Conservation (phyloP, 805 yeast genomes). For the Sungouiozyma intestinalis region DNA sequence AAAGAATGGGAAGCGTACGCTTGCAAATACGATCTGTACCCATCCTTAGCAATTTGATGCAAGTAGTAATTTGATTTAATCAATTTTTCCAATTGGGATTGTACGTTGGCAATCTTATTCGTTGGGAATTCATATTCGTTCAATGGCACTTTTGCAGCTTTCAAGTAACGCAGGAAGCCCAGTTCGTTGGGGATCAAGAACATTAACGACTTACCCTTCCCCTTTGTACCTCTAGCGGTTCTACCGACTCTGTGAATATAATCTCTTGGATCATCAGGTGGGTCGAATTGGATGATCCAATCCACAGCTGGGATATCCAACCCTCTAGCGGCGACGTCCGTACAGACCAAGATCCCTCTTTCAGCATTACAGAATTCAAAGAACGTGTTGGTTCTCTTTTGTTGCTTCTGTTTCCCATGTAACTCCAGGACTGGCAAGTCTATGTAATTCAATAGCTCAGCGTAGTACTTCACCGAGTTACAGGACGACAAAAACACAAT, state of each 20-base stretch:
- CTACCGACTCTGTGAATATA: conserved; percentile 98
- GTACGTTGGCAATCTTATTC: conserved; percentile 91
- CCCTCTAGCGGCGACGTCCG: conserved; percentile 99
- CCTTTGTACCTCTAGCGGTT: conserved; percentile 89
- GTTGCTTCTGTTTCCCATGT: conserved; percentile 98
- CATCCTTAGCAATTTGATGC: conserved; percentile 94
- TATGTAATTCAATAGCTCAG: conserved; percentile 89
- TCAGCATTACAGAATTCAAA: conserved; percentile 97
- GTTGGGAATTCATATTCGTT: conserved; percentile 96
- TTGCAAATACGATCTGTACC: conserved; percentile 91
- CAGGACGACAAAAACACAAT: conserved; percentile 95
- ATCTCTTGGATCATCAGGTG: conserved; percentile 99
- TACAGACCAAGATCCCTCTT: conserved; percentile 85
- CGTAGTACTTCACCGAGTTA: conserved; percentile 92
- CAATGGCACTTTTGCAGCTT: conserved; percentile 94
- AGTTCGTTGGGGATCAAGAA: conserved; percentile 88
- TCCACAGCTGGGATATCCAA: conserved; percentile 97
- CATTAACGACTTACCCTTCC: conserved; percentile 91
- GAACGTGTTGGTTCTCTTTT: conserved; percentile 95
- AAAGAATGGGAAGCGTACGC: conserved; percentile 95
- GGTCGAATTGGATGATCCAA: conserved; percentile 98
- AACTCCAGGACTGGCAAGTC: conserved; percentile 93
- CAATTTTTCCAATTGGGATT: conserved; percentile 73
- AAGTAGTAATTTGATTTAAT: conserved; percentile 88
- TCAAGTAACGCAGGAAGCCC: conserved; percentile 88